Base-by-base conservation (phyloP, 495 filamentous ascomycete species). In the Hamigera avellanea region DNA sequence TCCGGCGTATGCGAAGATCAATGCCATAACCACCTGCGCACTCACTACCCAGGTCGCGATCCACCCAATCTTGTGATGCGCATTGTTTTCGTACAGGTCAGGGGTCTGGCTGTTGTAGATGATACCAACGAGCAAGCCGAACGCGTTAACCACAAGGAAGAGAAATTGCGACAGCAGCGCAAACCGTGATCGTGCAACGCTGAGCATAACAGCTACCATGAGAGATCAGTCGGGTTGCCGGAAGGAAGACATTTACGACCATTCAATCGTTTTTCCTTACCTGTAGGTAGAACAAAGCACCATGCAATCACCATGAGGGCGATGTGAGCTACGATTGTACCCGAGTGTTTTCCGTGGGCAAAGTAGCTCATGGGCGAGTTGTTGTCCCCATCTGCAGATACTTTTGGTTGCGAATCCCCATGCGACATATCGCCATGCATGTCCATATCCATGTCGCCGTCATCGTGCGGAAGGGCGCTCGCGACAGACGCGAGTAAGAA, bases 51-150 rank as follows among this genome's bases (percentile, higher is more conserved):
- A 82, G 8, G 82, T 88, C 19, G 81, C 68, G 26, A 83, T 64
- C 91, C 91, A 96, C 21, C 91, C 91, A 33, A 91, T 69, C 57
- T 81, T 87, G 59, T 86, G 79, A 53, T 96, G 93, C 5, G 81
- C 73, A 51, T 95, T 93, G 50, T 84, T 81, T 34, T 77, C 73
- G 52, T 95, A 96, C 1, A 98, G 61, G 53, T 95, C 85, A 2
- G 87, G 87, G 0, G 86, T 95, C 32, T 73, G 76, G 44, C 67
- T 67, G 53, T 88, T 84, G 62, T 95, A 94, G 14, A 91, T 64
- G 36, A 79, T 72, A 2, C 76, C 81, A 26, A 87, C 49, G 16
- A 93, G 50, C 36, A 93, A 45, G 26, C 81, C 86, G 12, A 81
- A 46, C 3, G 65, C 78, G 56, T 94, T 89, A 18, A 76, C 50